A percentile compares a stretch with the other conserved stretches of the same genome.
Evolutionary conservation across 371 early-diverging fungal genomes (phyloP).

Genomic region (Mortierella sp.): DNA sequence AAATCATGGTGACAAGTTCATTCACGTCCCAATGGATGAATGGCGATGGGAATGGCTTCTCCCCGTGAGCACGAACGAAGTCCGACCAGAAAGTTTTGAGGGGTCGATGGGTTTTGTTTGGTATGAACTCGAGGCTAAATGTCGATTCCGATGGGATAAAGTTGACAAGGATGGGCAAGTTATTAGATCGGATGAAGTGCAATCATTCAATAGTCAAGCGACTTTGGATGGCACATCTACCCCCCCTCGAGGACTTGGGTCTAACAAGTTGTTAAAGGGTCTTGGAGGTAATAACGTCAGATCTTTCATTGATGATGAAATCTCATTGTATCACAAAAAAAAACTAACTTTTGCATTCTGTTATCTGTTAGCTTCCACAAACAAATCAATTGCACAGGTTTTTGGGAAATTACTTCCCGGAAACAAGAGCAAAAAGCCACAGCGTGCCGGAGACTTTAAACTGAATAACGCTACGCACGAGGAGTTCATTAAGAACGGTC

Average conservation of each 20-base stretch:
- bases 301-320: neutral
- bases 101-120: conserved; percentile 51
- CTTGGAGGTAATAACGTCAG: conserved; percentile 7
- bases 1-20: neutral
- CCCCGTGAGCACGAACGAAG: conserved; percentile 36
- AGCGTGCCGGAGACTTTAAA: conserved; percentile 35
- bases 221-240: neutral
- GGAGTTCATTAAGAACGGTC: conserved; percentile 29
- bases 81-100: conserved; percentile 50
- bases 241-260: neutral
- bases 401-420: conserved; percentile 42
- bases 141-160: conserved; percentile 51
- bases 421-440: conserved; percentile 33
- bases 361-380: conserved; percentile 16
- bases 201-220: neutral
- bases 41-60: conserved; percentile 56
- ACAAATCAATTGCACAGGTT: conserved; percentile 26
- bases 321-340: neutral
- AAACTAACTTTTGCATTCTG: neutral
- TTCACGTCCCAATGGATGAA: conserved; percentile 17
- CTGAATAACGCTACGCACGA: conserved; percentile 26
- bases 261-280: conserved; percentile 17
- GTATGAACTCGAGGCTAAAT: conserved; percentile 57
- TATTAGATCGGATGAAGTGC: neutral
- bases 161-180: conserved; percentile 27